Evolutionary conservation across 192 early-diverging fungal species (phyloP), one percentile per base, ranked within the genome.

Genomic region (Allomyces macrogynus): DNA sequence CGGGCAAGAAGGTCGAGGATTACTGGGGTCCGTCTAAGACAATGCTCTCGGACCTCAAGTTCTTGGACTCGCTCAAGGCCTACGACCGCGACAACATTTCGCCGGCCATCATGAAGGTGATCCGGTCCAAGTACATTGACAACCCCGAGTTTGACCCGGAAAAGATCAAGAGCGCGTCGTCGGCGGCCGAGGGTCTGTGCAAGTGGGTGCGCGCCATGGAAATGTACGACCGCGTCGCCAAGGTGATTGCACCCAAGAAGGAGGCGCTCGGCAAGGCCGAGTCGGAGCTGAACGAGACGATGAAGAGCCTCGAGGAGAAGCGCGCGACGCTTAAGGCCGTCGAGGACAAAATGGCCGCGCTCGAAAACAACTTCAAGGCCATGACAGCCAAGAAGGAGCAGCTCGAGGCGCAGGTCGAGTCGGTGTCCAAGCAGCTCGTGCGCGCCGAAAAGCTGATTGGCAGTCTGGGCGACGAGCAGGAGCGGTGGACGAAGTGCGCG

Each of bases 161-260:
- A 68, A 75, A 75, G 3, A 91, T 99, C n/a, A 96, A 92, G 72
- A 86, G 89, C 64, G 97, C 97, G n/a, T 88, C 86, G 71, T 95
- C 91, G 73, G 97, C 97, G 5, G 98, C 95, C 75, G 97, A 95
- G 10, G 95, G 95, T 22, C 75, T 99, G 40, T 90, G 91, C 25
- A 86, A 93, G 74, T 99, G 97, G 97, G 97, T 91, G 0, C 83
- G 87, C 66, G 97, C 97, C 32, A 95, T 97, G 77, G 92, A 96
- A 12, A 84, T 81, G 61, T 99, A 84, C 67, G 80, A 88, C 18
- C 84, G 87, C 62, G 98, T 99, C 62, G 70, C 98, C 64, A 92
- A 98, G 73, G 80, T 83, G 62, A 86, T 99, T 54, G 97, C 90
- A 12, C 97, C 97, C 20, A 79, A 98, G 66, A 90, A 95, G 67